Percentiles rank a stretch among this genome's conserved stretches.
Conservation (phyloP, 257 asterid species). For the Capsicum chinense region DNA sequence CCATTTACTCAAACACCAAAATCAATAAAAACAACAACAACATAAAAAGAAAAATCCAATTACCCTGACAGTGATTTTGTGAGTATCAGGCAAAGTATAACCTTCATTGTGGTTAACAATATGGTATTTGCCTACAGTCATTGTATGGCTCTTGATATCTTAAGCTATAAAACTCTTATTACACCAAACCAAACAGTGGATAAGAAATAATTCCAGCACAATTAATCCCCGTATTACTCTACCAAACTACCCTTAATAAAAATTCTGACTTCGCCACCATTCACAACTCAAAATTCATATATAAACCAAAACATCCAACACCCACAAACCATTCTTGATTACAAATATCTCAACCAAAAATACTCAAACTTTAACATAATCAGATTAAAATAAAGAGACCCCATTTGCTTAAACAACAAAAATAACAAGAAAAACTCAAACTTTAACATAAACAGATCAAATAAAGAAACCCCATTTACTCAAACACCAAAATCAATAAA, state of each 20-base stretch:
- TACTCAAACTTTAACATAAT: not conserved
- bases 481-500: slow-evolving; percentile 14
- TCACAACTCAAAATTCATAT: not conserved
- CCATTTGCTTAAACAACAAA: slow-evolving; percentile 12
- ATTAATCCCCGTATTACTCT: too few species aligned
- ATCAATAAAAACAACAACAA: not conserved
- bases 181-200: too few species aligned
- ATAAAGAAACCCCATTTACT: not conserved
- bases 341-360: not conserved
- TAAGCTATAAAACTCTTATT: too few species aligned
- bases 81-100: too few species aligned
- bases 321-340: slow-evolving; percentile 7
- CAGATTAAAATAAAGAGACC: not conserved
- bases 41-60: not conserved
- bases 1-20: not conserved
- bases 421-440: not conserved
- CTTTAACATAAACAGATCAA: not conserved
- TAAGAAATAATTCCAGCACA: too few species aligned
- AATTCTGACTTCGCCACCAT: too few species aligned
- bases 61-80: too few species aligned
- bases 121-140: too few species aligned
- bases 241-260: too few species aligned
- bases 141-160: too few species aligned
- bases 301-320: not conserved
- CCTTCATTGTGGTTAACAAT: too few species aligned